Percentiles rank a stretch among this genome's conserved stretches.
Conservation (phyloP, 225 moss, liverwort and hornwort genomes). For the Straminergon stramineum region DNA sequence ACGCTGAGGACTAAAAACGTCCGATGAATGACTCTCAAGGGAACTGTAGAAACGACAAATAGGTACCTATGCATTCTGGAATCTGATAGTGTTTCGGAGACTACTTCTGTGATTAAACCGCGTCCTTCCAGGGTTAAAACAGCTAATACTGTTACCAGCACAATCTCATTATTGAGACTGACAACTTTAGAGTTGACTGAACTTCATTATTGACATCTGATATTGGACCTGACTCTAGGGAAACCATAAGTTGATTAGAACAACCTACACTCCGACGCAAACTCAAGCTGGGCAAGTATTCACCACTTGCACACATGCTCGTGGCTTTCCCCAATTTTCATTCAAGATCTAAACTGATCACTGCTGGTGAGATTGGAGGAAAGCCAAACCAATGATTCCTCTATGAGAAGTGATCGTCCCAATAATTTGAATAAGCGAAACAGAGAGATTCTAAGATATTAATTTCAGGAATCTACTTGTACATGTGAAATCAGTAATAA, state of each 20-base stretch:
- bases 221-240: background rate
- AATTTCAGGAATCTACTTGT: background rate
- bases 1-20: background rate
- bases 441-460: background rate
- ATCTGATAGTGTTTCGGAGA: too few relatives aligned
- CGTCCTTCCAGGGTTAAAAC: background rate
- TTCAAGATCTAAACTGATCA: constrained; percentile 8
- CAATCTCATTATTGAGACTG: background rate
- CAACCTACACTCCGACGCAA: background rate
- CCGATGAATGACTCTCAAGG: background rate
- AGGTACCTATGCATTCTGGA: background rate
- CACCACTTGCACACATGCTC: constrained; percentile 1
- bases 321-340: constrained; percentile 1
- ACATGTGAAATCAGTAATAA: background rate
- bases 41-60: background rate
- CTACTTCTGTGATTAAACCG: background rate
- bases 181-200: background rate
- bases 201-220: background rate
- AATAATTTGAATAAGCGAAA: background rate
- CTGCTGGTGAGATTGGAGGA: background rate
- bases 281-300: constrained; percentile 3
- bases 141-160: background rate
- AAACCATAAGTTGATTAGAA: background rate
- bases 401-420: background rate
- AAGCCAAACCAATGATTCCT: background rate